Percentiles rank a stretch among this genome's conserved stretches.
Evolutionary conservation across 2,329 filamentous ascomycete genomes (phyloP).

Genomic region (Pseudocercospora pini-densiflorae): DNA sequence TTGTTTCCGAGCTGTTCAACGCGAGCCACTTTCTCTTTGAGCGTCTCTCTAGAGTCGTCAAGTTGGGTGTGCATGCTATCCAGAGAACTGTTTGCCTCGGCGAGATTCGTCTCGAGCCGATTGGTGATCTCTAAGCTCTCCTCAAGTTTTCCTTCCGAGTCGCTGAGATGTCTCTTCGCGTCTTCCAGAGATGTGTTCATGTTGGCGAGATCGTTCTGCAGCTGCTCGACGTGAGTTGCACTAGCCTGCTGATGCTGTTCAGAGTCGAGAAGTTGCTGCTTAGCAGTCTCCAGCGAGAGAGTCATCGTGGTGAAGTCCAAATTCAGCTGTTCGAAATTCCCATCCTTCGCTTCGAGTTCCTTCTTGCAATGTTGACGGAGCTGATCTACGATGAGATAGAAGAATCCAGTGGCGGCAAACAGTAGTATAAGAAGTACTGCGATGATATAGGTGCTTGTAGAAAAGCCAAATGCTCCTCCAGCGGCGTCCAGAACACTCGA

Average conservation of each 20-base stretch:
- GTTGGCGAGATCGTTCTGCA: not conserved
- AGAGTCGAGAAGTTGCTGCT: not conserved
- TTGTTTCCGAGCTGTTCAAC: no score
- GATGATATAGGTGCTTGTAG: not conserved
- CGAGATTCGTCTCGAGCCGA: no score
- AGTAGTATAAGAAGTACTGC: not conserved
- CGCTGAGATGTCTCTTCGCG: no score
- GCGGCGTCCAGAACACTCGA: not conserved
- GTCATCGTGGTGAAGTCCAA: not conserved
- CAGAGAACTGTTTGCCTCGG: no score
- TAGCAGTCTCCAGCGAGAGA: not conserved
- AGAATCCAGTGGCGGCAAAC: not conserved
- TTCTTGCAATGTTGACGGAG: not conserved
- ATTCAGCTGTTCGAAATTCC: not conserved
- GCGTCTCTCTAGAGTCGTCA: no score
- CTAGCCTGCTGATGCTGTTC: not conserved
- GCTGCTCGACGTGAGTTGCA: not conserved
- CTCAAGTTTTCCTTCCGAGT: no score
- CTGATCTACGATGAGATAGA: not conserved
- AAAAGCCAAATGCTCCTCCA: not conserved
- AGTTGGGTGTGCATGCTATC: no score
- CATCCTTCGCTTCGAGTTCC: not conserved
- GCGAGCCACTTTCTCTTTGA: no score
- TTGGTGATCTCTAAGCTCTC: no score
- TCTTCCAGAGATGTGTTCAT: no score